Evolutionary conservation across 768 basidiomycete genomes (phyloP), one percentile per base, ranked within the genome.

Genomic region (Naganishia randhawae): DNA sequence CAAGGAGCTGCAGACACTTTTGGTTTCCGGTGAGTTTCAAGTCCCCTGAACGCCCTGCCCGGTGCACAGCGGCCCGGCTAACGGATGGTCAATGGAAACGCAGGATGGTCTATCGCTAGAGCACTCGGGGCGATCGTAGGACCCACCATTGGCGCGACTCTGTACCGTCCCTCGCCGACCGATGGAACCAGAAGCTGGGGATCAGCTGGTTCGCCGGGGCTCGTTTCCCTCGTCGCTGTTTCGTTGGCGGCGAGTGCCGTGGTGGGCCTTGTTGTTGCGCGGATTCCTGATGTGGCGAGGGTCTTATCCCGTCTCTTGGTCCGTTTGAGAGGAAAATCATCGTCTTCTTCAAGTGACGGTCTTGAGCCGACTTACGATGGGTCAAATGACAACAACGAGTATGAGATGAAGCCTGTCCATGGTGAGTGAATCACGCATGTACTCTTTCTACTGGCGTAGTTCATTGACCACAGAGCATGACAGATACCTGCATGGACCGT

Each of bases 201-300:
- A 8, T 73, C 72, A 14, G 72, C 72, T 19, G 72, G 72, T 19
- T 73, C 72, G 14, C 72, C 72, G 0, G 70, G 68, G 4, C 53
- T 73, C 29, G 70, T 73, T 16, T 67, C 65, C 11, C 57, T 71
- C 8, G 70, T 73, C 13, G 72, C 70, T 31, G 70, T 63, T 0
- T 71, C 70, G 51, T 35, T 73, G 48, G 69, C 70, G 1, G 45
- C 51, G 7, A 72, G 71, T 51, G 71, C 71, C 11, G 54, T 57
- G 6, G 54, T 67, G 17, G 68, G 68, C 7, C 1, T 67, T 7
- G 41, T 61, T 1, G 32, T 67, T 19, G 66, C 39, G 13, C 57
- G 39, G 22, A 29, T 61, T 39, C 57, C 57, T 17, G 37, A 25
- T 0, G 37, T 29, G 22, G 39, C 37, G 57, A 37, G 17, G 22